Evolutionary conservation across 2,329 filamentous ascomycete species (phyloP).

Genomic region (Fusarium vanettenii): DNA sequence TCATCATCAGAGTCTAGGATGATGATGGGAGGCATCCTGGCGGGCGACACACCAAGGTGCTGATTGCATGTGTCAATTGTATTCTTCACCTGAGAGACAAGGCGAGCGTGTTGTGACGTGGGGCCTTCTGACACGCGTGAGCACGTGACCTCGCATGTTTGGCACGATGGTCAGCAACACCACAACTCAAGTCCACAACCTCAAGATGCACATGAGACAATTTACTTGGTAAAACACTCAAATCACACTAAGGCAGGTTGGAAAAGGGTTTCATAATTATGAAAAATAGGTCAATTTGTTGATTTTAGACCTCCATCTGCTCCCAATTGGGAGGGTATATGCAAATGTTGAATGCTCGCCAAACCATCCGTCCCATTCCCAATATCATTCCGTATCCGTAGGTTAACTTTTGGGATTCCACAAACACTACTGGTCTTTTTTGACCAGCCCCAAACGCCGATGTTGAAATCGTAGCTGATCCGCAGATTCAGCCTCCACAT

Average conservation of each 20-base stretch:
- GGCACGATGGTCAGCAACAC: neutral
- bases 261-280: constrained; percentile 35
- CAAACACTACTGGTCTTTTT: constrained; percentile 51
- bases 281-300: constrained; percentile 46
- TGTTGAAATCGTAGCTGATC: constrained; percentile 68
- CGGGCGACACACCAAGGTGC: constrained; percentile 4
- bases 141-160: constrained; percentile 29
- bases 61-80: constrained; percentile 4
- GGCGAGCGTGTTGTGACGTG: constrained; percentile 30
- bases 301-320: constrained; percentile 44
- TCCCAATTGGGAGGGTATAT: constrained; percentile 50
- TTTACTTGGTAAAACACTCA: neutral
- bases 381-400: constrained; percentile 47
- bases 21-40: constrained; percentile 40
- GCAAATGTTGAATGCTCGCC: constrained; percentile 57
- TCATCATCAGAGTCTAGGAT: constrained; percentile 57
- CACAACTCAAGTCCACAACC: neutral
- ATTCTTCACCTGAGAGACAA: constrained; percentile 7
- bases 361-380: constrained; percentile 43
- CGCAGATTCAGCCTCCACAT: constrained; percentile 51
- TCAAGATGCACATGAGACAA: neutral
- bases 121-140: constrained; percentile 23
- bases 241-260: neutral
- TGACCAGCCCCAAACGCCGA: constrained; percentile 62
- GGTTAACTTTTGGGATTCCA: constrained; percentile 52